These are phyloP conservation scores for Penicillium parvum DNA, from an alignment of 495 filamentous ascomycete genomes.

Conservation along the genomic window DNA sequence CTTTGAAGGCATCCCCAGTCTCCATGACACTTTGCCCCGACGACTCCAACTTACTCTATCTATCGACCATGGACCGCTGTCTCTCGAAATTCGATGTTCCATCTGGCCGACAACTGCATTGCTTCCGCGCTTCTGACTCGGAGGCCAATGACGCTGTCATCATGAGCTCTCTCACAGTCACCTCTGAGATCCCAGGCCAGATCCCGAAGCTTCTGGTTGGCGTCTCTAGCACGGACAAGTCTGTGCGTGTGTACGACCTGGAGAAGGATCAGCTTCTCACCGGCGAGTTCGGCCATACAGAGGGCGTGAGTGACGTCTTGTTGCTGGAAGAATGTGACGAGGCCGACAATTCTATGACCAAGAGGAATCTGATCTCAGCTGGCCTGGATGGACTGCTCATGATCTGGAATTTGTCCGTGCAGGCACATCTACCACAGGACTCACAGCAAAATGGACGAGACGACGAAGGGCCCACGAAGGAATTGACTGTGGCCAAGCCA, in stretches of 20 bases:
- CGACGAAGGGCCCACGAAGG: constrained; percentile 48
- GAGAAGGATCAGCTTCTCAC: constrained; percentile 71
- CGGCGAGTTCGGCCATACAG: constrained; percentile 90
- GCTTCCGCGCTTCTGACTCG: constrained; percentile 77
- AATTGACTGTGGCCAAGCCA: constrained; percentile 52
- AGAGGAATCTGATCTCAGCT: constrained; percentile 62
- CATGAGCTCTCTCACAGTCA: constrained; percentile 66
- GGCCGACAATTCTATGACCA: constrained; percentile 30
- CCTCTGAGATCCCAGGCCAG: constrained; percentile 33
- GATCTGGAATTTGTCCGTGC: constrained; percentile 66
- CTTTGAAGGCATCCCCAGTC: constrained; percentile 77
- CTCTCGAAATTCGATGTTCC: constrained; percentile 70
- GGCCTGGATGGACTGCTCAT: constrained; percentile 83
- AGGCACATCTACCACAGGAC: constrained; percentile 35
- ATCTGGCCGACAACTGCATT: constrained; percentile 63
- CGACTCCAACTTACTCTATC: constrained; percentile 55
- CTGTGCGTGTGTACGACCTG: constrained; percentile 80
- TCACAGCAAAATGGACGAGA: constrained; percentile 21
- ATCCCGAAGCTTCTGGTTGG: constrained; percentile 62
- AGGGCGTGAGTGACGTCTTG: constrained; percentile 79
- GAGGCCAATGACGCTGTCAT: constrained; percentile 76
- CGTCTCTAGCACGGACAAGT: constrained; percentile 90
- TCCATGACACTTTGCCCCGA: constrained; percentile 69
- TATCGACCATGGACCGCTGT: constrained; percentile 80
- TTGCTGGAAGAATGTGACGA: constrained; percentile 54